Evolutionary conservation across 768 basidiomycete genomes (phyloP).

Genomic region (Trametes cinnabarina): DNA sequence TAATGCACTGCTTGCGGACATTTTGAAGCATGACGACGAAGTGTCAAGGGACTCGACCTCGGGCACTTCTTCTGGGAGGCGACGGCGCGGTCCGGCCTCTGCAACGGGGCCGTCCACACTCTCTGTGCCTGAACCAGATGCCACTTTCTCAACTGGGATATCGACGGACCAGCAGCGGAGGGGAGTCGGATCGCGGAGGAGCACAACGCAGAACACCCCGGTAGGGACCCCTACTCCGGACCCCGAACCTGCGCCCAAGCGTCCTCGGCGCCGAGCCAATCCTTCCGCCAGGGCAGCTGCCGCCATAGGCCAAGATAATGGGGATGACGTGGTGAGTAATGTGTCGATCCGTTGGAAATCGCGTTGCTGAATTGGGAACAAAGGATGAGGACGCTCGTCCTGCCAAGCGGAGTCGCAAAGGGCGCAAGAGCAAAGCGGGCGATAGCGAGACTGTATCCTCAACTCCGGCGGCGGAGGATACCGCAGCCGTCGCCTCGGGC

Average conservation of each 20-base stretch:
- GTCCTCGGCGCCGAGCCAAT: constrained; percentile 40
- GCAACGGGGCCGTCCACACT: background rate
- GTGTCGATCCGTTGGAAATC: background rate
- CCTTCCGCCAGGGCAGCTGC: constrained; percentile 31
- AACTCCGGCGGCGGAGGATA: constrained; percentile 26
- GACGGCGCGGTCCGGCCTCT: constrained; percentile 9
- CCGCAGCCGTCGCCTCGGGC: constrained; percentile 21
- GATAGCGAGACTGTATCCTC: constrained; percentile 18
- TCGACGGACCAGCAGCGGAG: constrained; percentile 2
- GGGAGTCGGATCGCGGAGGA: constrained; percentile 33
- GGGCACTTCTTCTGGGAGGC: constrained; percentile 8
- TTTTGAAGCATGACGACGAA: constrained; percentile 68
- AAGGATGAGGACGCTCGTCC: constrained; percentile 33
- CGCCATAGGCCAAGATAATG: constrained; percentile 32
- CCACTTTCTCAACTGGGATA: background rate
- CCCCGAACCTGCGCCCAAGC: constrained; percentile 58
- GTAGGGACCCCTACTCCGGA: constrained; percentile 59
- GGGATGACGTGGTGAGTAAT: constrained; percentile 29
- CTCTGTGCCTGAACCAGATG: background rate
- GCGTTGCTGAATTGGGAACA: background rate
- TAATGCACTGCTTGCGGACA: constrained; percentile 78
- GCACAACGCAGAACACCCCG: constrained; percentile 37
- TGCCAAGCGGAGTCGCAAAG: constrained; percentile 30
- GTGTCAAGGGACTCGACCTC: constrained; percentile 24
- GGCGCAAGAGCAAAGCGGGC: constrained; percentile 33